Conservation (phyloP, 805 yeast genomes). For the Starmera quercuum region DNA sequence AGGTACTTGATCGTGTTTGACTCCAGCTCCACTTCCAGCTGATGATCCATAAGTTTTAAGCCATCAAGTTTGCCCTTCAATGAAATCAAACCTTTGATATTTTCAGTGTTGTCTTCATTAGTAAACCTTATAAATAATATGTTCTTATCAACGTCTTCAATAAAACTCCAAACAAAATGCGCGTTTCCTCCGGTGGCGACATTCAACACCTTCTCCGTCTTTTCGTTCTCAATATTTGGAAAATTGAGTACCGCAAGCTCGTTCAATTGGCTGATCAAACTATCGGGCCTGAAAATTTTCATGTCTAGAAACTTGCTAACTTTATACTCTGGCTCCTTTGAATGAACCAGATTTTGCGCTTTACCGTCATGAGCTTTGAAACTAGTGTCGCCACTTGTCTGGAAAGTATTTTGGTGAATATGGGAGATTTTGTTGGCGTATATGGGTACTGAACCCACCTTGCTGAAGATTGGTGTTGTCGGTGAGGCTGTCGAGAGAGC, state of each 20-base stretch:
- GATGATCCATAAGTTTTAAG: not conserved
- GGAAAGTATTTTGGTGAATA: no score
- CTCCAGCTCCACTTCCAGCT: constrained; percentile 4
- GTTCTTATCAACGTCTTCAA: constrained; percentile 27
- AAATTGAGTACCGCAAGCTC: constrained; percentile 27
- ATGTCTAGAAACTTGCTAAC: constrained; percentile 16
- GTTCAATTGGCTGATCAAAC: constrained; percentile 27
- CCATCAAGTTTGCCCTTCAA: constrained; percentile 1
- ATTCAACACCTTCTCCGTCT: constrained; percentile 27
- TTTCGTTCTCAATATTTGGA: constrained; percentile 21
- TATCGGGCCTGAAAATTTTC: constrained; percentile 23
- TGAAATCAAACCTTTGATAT: constrained; percentile 1
- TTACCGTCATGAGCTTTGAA: no score
- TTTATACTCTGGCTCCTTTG: constrained; percentile 5
- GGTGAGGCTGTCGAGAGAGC: no score
- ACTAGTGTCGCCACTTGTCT: no score
- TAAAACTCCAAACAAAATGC: constrained; percentile 27
- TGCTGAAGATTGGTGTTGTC: no score
- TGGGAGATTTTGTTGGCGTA: no score
- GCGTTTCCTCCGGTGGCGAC: constrained; percentile 8
- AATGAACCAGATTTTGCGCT: no score
- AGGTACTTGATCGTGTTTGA: constrained; percentile 6
- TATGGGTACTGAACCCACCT: no score
- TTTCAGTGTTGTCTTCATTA: constrained; percentile 2
- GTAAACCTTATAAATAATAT: constrained; percentile 27